Conservation (phyloP, 192 early-diverging fungal species). For the Podochytrium sp. region DNA sequence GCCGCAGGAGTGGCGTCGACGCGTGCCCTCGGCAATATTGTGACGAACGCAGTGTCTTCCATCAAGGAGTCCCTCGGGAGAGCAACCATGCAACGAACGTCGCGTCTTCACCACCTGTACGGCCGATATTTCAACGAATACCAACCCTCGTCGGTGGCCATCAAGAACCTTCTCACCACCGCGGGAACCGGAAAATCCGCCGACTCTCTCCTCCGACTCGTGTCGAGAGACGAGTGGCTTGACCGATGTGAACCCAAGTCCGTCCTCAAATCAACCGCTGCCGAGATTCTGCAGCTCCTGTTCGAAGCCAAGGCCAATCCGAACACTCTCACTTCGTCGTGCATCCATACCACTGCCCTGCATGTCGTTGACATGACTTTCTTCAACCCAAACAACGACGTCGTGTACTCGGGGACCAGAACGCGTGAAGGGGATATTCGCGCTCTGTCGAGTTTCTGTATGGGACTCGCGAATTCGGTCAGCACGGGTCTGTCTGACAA, state of each 20-base stretch:
- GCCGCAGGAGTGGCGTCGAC: not conserved
- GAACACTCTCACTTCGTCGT: not conserved
- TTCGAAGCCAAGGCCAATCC: not conserved
- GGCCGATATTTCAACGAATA: not conserved
- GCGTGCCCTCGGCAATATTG: not conserved
- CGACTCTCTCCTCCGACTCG: not conserved
- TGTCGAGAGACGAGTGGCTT: not conserved
- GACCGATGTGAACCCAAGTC: not conserved
- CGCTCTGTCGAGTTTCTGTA: not conserved
- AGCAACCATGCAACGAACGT: not conserved
- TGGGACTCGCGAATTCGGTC: not conserved
- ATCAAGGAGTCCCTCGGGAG: not conserved
- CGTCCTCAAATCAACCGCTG: not conserved
- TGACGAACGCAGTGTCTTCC: not conserved
- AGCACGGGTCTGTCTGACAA: not conserved
- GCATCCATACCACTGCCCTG: not conserved
- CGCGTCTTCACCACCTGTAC: slow-evolving; percentile 1
- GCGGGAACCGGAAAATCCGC: not conserved
- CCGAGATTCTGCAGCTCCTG: not conserved
- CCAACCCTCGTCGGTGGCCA: not conserved
- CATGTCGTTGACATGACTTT: not conserved
- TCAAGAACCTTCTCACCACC: not conserved
- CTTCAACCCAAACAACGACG: not conserved
- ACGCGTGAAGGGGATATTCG: not conserved
- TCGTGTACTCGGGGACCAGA: not conserved